These are phyloP conservation scores for Trichoderma aggressivum DNA, from an alignment of 2,329 filamentous ascomycete genomes.

Conservation along the genomic window DNA sequence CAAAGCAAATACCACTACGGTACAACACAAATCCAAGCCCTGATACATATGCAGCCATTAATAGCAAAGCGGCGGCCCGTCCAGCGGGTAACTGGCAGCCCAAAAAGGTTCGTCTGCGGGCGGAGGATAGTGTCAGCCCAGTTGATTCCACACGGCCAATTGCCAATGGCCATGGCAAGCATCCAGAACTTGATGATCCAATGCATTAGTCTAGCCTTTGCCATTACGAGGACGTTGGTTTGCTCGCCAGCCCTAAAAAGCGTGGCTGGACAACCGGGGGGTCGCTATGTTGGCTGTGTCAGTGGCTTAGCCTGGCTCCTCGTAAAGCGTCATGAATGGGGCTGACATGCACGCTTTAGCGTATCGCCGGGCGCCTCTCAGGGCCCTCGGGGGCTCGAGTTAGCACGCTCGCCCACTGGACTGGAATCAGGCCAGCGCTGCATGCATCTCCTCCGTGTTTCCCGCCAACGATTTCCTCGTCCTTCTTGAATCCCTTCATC, in stretches of 20 bases:
- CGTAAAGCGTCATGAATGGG: conserved; percentile 13
- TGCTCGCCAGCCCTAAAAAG: neutral
- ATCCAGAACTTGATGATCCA: neutral
- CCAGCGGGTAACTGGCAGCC: conserved; percentile 11
- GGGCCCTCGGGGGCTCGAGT: neutral
- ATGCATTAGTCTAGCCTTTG: neutral
- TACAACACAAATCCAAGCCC: neutral
- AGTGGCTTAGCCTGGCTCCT: conserved; percentile 14
- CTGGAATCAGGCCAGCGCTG: neutral
- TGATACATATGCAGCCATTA: conserved; percentile 3
- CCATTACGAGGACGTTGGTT: neutral
- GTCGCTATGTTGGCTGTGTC: conserved; percentile 7
- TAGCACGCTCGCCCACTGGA: conserved; percentile 2
- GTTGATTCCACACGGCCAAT: neutral
- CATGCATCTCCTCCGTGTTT: neutral
- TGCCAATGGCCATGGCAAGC: neutral
- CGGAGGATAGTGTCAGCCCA: conserved; percentile 2
- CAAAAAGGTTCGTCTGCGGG: neutral
- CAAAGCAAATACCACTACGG: neutral
- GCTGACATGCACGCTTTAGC: conserved; percentile 10
- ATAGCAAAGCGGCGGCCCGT: conserved; percentile 13
- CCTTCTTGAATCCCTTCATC: neutral
- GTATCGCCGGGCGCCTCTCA: conserved; percentile 8
- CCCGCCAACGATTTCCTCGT: neutral
- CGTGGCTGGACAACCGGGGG: neutral